Percentiles rank a stretch among this genome's conserved stretches.
Evolutionary conservation across 768 basidiomycete genomes (phyloP).

Genomic region (Tricholoma sp.): DNA sequence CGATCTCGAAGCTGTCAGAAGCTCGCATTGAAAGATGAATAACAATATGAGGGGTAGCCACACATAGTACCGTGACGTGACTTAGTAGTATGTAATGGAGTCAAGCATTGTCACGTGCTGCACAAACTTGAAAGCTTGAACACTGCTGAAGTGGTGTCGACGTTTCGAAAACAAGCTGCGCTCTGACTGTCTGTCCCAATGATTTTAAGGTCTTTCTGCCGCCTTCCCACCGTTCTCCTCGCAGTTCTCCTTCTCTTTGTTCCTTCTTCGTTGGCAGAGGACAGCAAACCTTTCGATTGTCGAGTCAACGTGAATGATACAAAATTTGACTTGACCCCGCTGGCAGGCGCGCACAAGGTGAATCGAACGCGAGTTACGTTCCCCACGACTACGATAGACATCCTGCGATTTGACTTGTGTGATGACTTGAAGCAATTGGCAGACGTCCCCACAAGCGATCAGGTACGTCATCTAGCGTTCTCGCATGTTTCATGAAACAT

Average conservation of each 20-base stretch:
- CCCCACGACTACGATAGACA: conserved; percentile 58
- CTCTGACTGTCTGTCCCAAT: conserved; percentile 8
- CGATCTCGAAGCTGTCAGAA: no score
- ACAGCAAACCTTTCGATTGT: conserved; percentile 50
- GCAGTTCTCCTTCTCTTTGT: conserved; percentile 11
- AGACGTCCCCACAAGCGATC: conserved; percentile 50
- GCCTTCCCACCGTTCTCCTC: conserved; percentile 8
- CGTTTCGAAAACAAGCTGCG: no score
- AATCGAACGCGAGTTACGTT: conserved; percentile 52
- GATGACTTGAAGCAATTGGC: conserved; percentile 45
- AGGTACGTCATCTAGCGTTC: conserved; percentile 43
- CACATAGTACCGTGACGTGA: no score
- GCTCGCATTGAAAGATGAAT: no score
- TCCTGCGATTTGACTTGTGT: conserved; percentile 65
- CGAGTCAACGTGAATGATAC: conserved; percentile 31
- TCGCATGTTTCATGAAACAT: conserved; percentile 6
- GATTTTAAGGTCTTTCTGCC: conserved; percentile 16
- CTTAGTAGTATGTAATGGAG: no score
- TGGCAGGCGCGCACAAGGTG: conserved; percentile 47
- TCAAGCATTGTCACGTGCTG: no score
- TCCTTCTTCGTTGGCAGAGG: conserved; percentile 28
- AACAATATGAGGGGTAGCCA: no score
- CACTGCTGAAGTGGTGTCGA: no score
- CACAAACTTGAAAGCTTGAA: no score
- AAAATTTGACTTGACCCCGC: conserved; percentile 56